Percentiles rank a stretch among this genome's conserved stretches.
These are phyloP conservation scores for Cercospora zeae-maydis DNA, from an alignment of 2,329 filamentous ascomycete species.

Conservation along the genomic window DNA sequence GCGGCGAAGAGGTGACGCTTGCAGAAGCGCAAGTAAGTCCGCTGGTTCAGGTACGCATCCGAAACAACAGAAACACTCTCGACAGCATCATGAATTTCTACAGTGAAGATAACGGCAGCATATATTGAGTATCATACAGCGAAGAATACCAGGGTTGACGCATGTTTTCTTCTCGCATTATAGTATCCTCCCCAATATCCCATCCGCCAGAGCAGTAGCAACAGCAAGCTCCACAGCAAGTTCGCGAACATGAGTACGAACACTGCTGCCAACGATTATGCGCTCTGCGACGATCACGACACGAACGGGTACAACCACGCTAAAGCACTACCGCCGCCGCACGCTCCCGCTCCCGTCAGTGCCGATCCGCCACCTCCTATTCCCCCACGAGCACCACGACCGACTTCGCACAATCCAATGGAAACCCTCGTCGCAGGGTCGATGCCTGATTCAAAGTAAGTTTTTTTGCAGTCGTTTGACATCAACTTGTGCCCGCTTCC, in stretches of 20 bases:
- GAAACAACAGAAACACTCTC: constrained; percentile 23
- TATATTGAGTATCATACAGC: constrained; percentile 12
- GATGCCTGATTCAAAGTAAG: constrained; percentile 32
- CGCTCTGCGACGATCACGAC: not conserved
- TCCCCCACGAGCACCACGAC: constrained; percentile 4
- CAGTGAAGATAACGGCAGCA: constrained; percentile 16
- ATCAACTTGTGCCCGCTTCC: no score
- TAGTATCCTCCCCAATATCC: constrained; percentile 5
- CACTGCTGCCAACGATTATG: not conserved
- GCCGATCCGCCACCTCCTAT: not conserved
- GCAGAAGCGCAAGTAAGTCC: constrained; percentile 26
- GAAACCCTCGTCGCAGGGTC: constrained; percentile 26
- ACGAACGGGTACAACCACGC: constrained; percentile 3
- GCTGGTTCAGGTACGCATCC: constrained; percentile 32
- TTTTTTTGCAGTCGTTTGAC: constrained; percentile 5
- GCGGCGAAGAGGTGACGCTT: constrained; percentile 27
- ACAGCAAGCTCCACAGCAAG: not conserved
- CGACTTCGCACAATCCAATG: constrained; percentile 13
- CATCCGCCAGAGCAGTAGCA: constrained; percentile 6
- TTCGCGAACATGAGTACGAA: not conserved
- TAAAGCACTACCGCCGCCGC: not conserved
- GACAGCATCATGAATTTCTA: constrained; percentile 32
- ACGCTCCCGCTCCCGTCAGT: not conserved
- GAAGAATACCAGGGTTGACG: constrained; percentile 4
- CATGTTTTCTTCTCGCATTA: not conserved